phyloP scores from a whole-genome alignment of 2,329 filamentous ascomycete species.

The Colletotrichum karsti region DNA sequence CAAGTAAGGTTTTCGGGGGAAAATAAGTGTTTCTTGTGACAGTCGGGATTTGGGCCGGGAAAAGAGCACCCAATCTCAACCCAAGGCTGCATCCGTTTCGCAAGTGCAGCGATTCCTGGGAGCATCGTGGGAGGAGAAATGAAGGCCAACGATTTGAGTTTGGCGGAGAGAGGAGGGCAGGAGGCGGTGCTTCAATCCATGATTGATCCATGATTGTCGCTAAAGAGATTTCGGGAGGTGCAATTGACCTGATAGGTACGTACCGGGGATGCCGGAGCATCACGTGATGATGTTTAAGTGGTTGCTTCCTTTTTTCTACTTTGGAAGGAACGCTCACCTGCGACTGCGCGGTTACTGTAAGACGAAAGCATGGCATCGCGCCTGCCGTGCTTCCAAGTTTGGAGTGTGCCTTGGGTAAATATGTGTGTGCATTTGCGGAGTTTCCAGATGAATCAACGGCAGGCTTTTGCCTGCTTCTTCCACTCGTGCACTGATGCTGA shows the following conservation, averaged over 20 bases:
- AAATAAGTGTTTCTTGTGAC: constrained; percentile 7
- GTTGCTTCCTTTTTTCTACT: background rate
- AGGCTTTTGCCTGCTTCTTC: no score
- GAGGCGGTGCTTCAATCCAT: background rate
- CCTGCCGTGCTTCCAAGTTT: no score
- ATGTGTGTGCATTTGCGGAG: no score
- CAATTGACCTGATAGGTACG: background rate
- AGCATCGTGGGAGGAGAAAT: constrained; percentile 18
- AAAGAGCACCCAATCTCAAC: background rate
- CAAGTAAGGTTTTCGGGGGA: background rate
- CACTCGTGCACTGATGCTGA: no score
- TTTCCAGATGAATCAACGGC: no score
- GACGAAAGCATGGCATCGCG: background rate
- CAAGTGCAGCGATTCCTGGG: constrained; percentile 1
- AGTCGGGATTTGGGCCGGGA: background rate
- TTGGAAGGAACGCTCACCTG: background rate
- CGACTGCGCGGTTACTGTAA: background rate
- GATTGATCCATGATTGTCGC: background rate
- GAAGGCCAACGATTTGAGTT: constrained; percentile 10
- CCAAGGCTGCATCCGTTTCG: constrained; percentile 20
- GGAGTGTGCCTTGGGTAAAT: no score
- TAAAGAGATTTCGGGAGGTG: constrained; percentile 1
- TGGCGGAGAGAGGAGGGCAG: background rate
- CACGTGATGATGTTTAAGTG: background rate
- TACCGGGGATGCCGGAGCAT: fast-evolving